Conservation (phyloP, 768 basidiomycete species). For the Fomitopsis serialis region DNA sequence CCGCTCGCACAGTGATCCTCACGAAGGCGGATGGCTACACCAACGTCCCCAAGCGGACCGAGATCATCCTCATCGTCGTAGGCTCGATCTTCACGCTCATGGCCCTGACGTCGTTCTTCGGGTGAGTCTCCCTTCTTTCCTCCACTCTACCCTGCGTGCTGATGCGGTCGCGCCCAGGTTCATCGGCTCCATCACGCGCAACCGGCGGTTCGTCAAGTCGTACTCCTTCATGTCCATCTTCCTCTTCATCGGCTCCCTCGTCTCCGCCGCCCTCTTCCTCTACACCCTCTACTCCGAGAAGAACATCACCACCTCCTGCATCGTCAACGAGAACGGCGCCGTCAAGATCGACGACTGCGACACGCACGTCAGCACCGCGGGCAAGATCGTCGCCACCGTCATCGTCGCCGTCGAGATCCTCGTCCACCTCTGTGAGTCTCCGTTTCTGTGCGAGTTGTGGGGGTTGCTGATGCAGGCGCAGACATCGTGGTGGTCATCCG, state of each 20-base stretch:
- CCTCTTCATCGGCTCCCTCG: slow-evolving; percentile 16
- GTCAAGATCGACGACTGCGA: slow-evolving; percentile 8
- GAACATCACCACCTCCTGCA: slow-evolving; percentile 12
- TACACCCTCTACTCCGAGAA: slow-evolving; percentile 17
- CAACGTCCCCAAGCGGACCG: slow-evolving; percentile 6
- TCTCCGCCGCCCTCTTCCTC: slow-evolving; percentile 15
- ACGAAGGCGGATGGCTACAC: slow-evolving; percentile 7
- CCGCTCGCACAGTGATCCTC: slow-evolving; percentile 5
- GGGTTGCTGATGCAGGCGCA: slow-evolving; percentile 11
- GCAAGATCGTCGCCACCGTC: slow-evolving; percentile 19
- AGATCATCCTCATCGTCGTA: slow-evolving; percentile 15
- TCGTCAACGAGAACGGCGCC: slow-evolving; percentile 9
- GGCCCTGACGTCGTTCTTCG: slow-evolving; percentile 19
- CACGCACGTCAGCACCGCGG: slow-evolving; percentile 13
- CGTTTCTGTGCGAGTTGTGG: background rate
- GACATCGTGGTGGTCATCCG: slow-evolving; percentile 23
- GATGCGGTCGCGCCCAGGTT: slow-evolving; percentile 14
- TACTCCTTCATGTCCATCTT: slow-evolving; percentile 21
- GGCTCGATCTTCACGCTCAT: slow-evolving; percentile 18
- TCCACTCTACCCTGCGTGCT: background rate
- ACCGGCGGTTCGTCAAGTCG: slow-evolving; percentile 22
- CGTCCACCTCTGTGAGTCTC: slow-evolving; percentile 20
- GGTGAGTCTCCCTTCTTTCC: slow-evolving; percentile 13
- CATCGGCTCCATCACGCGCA: slow-evolving; percentile 21
- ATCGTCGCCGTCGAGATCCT: slow-evolving; percentile 13